Conservation (phyloP, 2,329 filamentous ascomycete species). For the Cytospora piceae region DNA sequence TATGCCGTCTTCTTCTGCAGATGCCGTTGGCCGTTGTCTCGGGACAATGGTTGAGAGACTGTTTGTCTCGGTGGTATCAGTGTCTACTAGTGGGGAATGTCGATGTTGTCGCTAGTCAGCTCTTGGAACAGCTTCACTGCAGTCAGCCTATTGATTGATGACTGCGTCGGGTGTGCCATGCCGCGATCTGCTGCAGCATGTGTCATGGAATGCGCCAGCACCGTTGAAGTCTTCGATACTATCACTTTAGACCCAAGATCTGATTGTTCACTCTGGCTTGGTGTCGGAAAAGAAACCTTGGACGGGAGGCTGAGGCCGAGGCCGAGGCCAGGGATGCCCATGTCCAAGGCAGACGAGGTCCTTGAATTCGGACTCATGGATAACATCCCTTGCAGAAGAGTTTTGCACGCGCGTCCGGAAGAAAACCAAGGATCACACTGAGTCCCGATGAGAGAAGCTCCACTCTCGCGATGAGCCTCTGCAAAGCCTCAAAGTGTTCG, state of each 20-base stretch:
- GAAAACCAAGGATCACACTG: too few species aligned
- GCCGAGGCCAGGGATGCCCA: neutral
- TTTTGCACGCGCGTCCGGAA: too few species aligned
- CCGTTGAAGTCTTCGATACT: too few species aligned
- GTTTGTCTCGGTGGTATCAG: constrained; percentile 11
- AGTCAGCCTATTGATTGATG: neutral
- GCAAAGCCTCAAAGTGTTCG: too few species aligned
- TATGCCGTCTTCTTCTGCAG: neutral
- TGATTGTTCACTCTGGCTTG: neutral
- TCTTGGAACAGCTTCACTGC: neutral
- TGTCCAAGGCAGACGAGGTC: neutral
- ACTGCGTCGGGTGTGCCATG: neutral
- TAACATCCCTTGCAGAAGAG: too few species aligned
- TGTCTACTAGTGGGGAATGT: neutral
- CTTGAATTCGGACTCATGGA: too few species aligned
- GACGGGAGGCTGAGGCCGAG: neutral
- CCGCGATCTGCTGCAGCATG: neutral
- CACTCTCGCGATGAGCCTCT: too few species aligned
- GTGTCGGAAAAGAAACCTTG: neutral
- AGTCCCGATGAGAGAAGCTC: too few species aligned
- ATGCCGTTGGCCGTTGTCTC: neutral
- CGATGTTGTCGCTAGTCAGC: neutral
- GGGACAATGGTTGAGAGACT: neutral
- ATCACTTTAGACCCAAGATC: too few species aligned
- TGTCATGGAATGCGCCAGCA: neutral